phyloP scores from a whole-genome alignment of 495 filamentous ascomycete species.

The Filosporella fistucella region DNA sequence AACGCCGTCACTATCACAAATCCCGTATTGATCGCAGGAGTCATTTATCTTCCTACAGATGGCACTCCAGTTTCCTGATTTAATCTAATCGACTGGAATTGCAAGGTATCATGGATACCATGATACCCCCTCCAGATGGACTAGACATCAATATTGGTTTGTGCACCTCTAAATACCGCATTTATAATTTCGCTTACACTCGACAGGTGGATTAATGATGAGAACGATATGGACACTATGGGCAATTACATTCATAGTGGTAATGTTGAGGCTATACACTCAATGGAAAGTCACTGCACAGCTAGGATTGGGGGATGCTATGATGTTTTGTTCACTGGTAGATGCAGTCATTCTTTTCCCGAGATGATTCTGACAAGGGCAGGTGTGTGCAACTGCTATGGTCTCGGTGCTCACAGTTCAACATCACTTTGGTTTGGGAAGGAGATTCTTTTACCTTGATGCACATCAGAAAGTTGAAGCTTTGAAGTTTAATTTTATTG shows the following conservation, averaged over 20 bases:
- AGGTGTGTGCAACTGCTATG: too few relatives aligned
- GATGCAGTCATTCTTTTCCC: neutral
- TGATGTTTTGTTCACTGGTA: constrained; percentile 7
- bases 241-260: constrained; percentile 2
- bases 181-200: too few relatives aligned
- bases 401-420: too few relatives aligned
- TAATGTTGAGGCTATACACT: neutral
- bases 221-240: neutral
- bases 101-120: too few relatives aligned
- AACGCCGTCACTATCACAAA: too few relatives aligned
- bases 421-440: constrained; percentile 2
- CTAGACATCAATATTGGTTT: constrained; percentile 3
- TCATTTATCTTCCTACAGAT: too few relatives aligned
- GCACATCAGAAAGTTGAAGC: neutral
- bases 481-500: constrained; percentile 4
- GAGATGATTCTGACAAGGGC: too few relatives aligned
- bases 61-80: too few relatives aligned
- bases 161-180: neutral
- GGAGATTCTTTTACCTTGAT: neutral
- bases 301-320: constrained; percentile 4
- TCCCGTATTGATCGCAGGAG: too few relatives aligned
- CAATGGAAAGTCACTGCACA: neutral
- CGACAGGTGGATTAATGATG: neutral
- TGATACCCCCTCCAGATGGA: constrained; percentile 3
- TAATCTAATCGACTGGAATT: too few relatives aligned